Evolutionary conservation across 768 basidiomycete species (phyloP), one percentile per base, ranked within the genome.

Genomic region (Austroboletus eburneus): DNA sequence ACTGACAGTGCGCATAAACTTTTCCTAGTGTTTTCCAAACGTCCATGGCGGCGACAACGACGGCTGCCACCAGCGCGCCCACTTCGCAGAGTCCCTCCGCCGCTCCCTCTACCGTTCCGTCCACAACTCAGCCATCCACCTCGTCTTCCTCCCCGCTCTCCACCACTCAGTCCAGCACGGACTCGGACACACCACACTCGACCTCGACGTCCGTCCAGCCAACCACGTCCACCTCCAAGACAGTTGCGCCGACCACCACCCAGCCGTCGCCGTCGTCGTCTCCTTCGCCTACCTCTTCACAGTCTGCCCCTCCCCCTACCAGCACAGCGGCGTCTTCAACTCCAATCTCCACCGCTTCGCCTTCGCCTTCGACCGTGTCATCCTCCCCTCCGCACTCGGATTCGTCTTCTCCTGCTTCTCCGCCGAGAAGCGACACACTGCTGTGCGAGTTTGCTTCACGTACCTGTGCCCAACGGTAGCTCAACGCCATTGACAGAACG

Each of bases 401-500:
- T 33, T 25, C 51, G 9, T 21, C 50, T 13, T 39, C 57, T 27
- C 33, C n/a, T 32, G 27, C 53, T 30, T 42, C 49, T 22, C 30
- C 50, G 27, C 17, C 18, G 23, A 41, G 14, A 33, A 21, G 21
- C 30, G 36, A 55, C 39, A 46, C 50, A 21, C 61, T 64, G 50
- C 30, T 56, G 63, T 66, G 54, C 12, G 51, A 59, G 57, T 55
- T 54, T 45, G 54, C 45, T 46, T 50, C 42, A 52, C 48, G 45
- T 42, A 40, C 22, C 32, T 18, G 3, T 16, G 18, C 24, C 42
- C 35, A 17, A 41, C 12, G n/a, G 32, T 44, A 16, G 17, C 52
- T 68, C 37, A 47, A 49, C 33, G n/a, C 23, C 21, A 43, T 50
- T 55, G 39, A 48, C 57, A 85, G 83, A 46, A 72, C 75, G 20